phyloP scores from a whole-genome alignment of 495 filamentous ascomycete genomes.

The Achaetomiella virescens region DNA sequence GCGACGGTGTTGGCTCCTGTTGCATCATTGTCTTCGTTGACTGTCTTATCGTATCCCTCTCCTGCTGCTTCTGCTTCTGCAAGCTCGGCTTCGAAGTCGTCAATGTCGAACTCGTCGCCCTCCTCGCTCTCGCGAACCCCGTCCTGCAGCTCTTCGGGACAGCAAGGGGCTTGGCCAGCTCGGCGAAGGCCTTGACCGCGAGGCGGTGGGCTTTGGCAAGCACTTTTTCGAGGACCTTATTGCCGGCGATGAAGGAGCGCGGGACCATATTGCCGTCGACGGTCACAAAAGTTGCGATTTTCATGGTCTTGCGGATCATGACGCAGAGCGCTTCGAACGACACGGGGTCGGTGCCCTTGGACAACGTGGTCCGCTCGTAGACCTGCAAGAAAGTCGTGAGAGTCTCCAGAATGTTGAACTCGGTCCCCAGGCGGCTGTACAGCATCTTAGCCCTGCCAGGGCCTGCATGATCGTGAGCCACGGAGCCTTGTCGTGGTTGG shows the following conservation, averaged over 20 bases:
- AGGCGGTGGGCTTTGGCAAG: neutral
- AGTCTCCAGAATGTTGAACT: constrained; percentile 12
- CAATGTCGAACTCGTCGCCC: neutral
- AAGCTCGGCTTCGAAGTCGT: neutral
- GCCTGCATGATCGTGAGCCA: constrained; percentile 26
- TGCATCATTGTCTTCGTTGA: neutral
- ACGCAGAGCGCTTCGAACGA: constrained; percentile 19
- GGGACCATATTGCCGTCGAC: constrained; percentile 1
- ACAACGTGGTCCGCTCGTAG: constrained; percentile 6
- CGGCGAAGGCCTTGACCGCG: neutral
- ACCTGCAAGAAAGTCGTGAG: constrained; percentile 16
- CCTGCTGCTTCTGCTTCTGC: neutral
- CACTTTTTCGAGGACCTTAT: constrained; percentile 5
- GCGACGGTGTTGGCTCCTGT: no score
- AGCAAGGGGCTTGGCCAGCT: neutral
- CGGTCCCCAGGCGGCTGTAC: constrained; percentile 3
- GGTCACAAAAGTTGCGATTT: constrained; percentile 4
- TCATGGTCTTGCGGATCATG: constrained; percentile 20
- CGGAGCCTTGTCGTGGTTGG: constrained; percentile 13
- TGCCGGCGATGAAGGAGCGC: neutral
- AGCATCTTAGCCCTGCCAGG: constrained; percentile 17
- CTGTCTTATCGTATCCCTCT: neutral
- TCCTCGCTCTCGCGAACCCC: neutral
- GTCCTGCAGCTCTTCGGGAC: no score
- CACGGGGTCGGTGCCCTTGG: constrained; percentile 14